These are phyloP conservation scores for Gracilaria domingensis DNA, from an alignment of 23 red algal species.

Conservation along the genomic window DNA sequence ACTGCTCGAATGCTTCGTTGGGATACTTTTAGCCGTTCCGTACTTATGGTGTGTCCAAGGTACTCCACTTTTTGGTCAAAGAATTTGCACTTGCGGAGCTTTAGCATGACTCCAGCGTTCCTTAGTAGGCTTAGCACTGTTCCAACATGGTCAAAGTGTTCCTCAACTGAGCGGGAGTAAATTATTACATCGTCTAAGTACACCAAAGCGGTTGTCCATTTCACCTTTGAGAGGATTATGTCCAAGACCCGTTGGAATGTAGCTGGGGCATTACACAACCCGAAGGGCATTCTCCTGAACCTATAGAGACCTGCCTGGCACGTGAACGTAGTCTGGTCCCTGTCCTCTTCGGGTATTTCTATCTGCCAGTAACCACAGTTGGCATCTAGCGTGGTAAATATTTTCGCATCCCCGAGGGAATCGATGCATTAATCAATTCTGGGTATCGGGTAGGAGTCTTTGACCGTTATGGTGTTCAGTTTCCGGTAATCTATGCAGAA, in stretches of 20 bases:
- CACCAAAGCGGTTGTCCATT: neutral
- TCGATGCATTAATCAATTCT: slow-evolving; percentile 56
- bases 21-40: neutral
- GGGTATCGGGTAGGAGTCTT: slow-evolving; percentile 40
- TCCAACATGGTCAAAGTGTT: slow-evolving; percentile 5
- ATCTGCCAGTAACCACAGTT: slow-evolving; percentile 63
- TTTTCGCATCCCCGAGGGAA: slow-evolving; percentile 19
- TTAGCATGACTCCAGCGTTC: neutral
- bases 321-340: slow-evolving; percentile 17
- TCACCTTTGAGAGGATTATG: neutral
- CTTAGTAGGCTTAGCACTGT: neutral
- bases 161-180: neutral
- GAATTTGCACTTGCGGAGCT: slow-evolving; percentile 24
- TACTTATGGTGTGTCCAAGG: slow-evolving; percentile 25
- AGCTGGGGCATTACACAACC: neutral
- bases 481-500: slow-evolving; percentile 19
- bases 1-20: neutral
- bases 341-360: slow-evolving; percentile 1
- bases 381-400: slow-evolving; percentile 42
- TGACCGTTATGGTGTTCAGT: slow-evolving; percentile 28
- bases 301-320: slow-evolving; percentile 13
- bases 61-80: slow-evolving; percentile 6
- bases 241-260: slow-evolving; percentile 25
- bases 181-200: slow-evolving; percentile 30
- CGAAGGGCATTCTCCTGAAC: neutral